Percentiles rank a stretch among this genome's conserved stretches.
Conservation (phyloP, 257 asterid genomes). For the Nicotiana noctiflora region DNA sequence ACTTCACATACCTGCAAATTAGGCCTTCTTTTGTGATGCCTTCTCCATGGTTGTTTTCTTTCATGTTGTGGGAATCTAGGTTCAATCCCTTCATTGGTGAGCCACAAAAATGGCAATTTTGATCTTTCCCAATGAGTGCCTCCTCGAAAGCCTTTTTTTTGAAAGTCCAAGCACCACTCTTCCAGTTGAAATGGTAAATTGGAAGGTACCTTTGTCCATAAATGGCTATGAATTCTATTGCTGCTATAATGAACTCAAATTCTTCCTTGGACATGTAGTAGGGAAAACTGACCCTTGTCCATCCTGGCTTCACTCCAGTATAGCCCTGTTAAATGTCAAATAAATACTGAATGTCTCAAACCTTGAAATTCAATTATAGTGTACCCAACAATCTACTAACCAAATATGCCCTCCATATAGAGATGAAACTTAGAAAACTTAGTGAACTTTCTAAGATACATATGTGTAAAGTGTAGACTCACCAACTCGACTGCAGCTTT, state of each 20-base stretch:
- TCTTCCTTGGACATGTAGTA: conserved; percentile 64
- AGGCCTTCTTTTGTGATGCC: conserved; percentile 7
- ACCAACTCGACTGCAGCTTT: conserved; percentile 42
- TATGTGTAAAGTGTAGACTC: not conserved
- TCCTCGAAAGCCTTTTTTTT: conserved; percentile 16
- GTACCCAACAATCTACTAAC: not conserved
- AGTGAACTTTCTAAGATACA: not conserved
- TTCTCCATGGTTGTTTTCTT: not conserved
- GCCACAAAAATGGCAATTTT: not conserved
- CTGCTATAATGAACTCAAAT: conserved; percentile 46
- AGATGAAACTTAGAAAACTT: not conserved
- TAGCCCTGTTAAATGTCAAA: conserved; percentile 38
- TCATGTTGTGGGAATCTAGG: conserved; percentile 4
- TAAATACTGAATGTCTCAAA: not conserved
- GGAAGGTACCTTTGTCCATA: conserved; percentile 64
- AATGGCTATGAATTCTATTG: conserved; percentile 47
- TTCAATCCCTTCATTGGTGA: conserved; percentile 20
- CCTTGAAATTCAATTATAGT: not conserved
- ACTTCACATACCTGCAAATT: conserved; percentile 17
- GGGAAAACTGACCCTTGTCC: conserved; percentile 76
- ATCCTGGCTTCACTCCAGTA: conserved; percentile 61
- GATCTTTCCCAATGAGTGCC: not conserved
- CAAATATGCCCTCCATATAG: not conserved
- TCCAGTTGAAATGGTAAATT: conserved; percentile 48
- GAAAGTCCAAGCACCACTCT: conserved; percentile 57